Base-by-base conservation (phyloP, 495 filamentous ascomycete species). In the Aspergillus wentii region DNA sequence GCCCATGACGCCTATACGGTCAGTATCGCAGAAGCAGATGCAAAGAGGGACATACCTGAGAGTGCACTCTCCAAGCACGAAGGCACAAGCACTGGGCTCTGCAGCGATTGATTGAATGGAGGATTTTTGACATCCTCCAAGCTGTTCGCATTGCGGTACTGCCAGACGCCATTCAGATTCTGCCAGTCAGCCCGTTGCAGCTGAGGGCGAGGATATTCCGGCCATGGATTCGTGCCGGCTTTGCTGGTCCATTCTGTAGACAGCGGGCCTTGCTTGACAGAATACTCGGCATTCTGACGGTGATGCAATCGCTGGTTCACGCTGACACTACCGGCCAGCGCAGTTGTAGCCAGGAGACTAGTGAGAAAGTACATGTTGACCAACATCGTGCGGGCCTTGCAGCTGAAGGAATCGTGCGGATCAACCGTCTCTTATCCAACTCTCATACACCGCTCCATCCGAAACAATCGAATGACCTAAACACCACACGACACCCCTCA, bases 111-210 rank as follows among this genome's bases (percentile, higher is more conserved):
- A 2, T 56, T 57, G 25, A 64, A 56, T 0, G 74, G 72, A 0
- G 69, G 74, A 15, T 19, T 57, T 19, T 57, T 40, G 9, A 71
- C 46, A 18, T 69, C 69, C 18, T 60, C 56, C 5, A 60, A 42
- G 30, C 52, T 47, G 0, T 50, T 46, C 0, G 71, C 75, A 35
- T 65, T 59, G 40, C 72, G 65, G 44, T 76, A 83, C n/a, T 72
- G 70, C 80, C 80, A 85, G 11, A 85, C 64, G 0, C 80, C 80
- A 47, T 85, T 83, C 21, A 83, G 60, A 23, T 62, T 80, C 54
- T 78, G 57, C 80, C 80, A 85, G 14, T 69, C 48, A 4, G 71
- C 59, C 1, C 80, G 71, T 32, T 71, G 55, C 26, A 82, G 64
- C 43, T 75, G 74, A 1, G 80, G 80, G 7, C 80, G 74, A 7